phyloP scores from a whole-genome alignment of 1,139 yeast genomes.

The Magnusiomyces fungicola region DNA sequence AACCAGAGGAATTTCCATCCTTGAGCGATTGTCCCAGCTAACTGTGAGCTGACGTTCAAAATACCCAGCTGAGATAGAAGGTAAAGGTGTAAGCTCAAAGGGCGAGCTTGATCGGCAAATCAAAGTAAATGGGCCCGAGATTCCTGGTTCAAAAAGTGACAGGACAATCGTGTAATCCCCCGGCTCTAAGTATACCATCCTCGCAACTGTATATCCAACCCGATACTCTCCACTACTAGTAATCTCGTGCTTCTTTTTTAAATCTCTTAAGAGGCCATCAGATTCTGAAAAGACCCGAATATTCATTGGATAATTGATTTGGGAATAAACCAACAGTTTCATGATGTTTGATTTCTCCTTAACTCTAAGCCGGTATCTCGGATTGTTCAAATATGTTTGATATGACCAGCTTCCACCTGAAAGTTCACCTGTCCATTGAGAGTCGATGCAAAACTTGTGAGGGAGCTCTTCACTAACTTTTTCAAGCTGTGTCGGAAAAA shows the following conservation, averaged over 20 bases:
- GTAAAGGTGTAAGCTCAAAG: constrained; percentile 18
- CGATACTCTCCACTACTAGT: constrained; percentile 33
- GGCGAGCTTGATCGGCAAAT: constrained; percentile 16
- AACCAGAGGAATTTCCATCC: constrained; percentile 12
- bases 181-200: constrained; percentile 33
- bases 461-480: constrained; percentile 32
- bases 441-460: constrained; percentile 28
- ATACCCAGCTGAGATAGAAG: constrained; percentile 22
- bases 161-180: constrained; percentile 30
- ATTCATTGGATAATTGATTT: constrained; percentile 27
- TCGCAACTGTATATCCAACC: constrained; percentile 25
- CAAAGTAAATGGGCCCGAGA: constrained; percentile 20
- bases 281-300: constrained; percentile 31
- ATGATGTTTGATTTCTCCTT: constrained; percentile 11
- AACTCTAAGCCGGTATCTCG: constrained; percentile 45
- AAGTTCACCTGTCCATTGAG: constrained; percentile 43
- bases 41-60: constrained; percentile 18
- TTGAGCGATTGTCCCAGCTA: constrained; percentile 20
- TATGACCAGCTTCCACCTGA: constrained; percentile 55
- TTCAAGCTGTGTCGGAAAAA: constrained; percentile 24
- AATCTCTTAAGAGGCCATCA: constrained; percentile 25
- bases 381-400: constrained; percentile 50
- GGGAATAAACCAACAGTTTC: constrained; percentile 13
- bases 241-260: constrained; percentile 29
- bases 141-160: constrained; percentile 33